Evolutionary conservation across 495 filamentous ascomycete genomes (phyloP), one percentile per base, ranked within the genome.

Genomic region (Amniculicola lignicola): DNA sequence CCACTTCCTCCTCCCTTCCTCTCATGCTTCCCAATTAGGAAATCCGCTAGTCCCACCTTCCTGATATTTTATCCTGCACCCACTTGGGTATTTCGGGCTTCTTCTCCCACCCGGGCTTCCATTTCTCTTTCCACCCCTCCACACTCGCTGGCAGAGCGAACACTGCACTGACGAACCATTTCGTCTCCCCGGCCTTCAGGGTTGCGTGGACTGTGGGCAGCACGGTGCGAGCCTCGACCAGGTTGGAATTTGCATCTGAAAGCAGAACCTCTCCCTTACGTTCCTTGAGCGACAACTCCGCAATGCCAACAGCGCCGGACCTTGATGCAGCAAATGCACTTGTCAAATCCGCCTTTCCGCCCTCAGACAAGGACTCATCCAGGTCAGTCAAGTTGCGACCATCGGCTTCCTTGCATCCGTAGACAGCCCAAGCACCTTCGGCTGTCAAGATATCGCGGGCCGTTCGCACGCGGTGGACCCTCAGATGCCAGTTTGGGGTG

Each of bases 241-340:
- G 67, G 63, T 90, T 90, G 29, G 83, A 83, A 65, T 92, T 90
- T 1, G 87, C 85, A 67, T 92, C 88, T 1, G 84, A 83, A 43
- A 87, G 80, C 27, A 89, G 81, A 43, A 86, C 71, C 44, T 71
- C 78, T 1, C 84, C 85, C 25, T 67, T 67, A 21, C 85, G 71
- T 9, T 67, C 65, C 31, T 63, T 64, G 0, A 43, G 51, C 0
- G 63, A 74, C 14, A 89, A 62, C 54, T 84, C 85, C 24, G 76
- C 75, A 50, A 89, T 84, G 0, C 87, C 86, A 10, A 88, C 84
- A 25, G 84, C 85, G 0, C 87, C 85, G 50, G 71, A 76, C 4
- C 76, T 76, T 0, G 81, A 84, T 14, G 84, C 82, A 0, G 80
- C 82, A 33, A 89, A 79, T 3, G 85, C 84, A 23, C 77, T 78